Percentiles rank a stretch among this genome's conserved stretches.
Evolutionary conservation across 305 asterid species (phyloP).

Genomic region (Plantago coronopus): DNA sequence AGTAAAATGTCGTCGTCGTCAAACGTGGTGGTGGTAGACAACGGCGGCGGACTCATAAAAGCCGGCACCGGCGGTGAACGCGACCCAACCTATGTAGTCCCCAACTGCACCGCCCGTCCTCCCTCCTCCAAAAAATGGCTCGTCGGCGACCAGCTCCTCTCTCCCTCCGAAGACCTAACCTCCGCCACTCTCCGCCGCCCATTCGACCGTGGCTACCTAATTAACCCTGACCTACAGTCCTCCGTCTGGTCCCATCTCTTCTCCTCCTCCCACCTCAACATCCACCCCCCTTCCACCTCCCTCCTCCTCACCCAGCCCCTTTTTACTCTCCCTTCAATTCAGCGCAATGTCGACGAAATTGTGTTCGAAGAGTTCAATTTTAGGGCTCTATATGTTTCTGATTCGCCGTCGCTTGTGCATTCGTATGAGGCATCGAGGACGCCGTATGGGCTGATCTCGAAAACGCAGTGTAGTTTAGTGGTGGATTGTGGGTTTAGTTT

Average conservation of each 20-base stretch:
- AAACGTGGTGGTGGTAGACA: slow-evolving; percentile 79
- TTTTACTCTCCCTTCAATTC: slow-evolving; percentile 77
- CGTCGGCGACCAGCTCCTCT: slow-evolving; percentile 75
- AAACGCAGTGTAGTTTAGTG: slow-evolving; percentile 82
- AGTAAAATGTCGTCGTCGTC: slow-evolving; percentile 30
- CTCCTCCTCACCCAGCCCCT: slow-evolving; percentile 89
- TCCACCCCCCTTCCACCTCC: slow-evolving; percentile 58
- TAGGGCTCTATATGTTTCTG: slow-evolving; percentile 62
- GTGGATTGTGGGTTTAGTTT: slow-evolving; percentile 91
- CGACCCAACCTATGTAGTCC: slow-evolving; percentile 72
- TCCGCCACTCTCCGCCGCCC: slow-evolving; percentile 98
- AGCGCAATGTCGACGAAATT: slow-evolving; percentile 65
- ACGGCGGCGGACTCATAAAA: slow-evolving; percentile 85
- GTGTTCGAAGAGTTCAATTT: slow-evolving; percentile 85
- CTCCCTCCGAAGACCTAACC: slow-evolving; percentile 84
- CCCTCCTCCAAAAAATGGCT: slow-evolving; percentile 85
- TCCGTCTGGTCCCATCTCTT: slow-evolving; percentile 79
- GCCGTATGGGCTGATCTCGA: slow-evolving; percentile 67
- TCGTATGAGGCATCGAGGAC: slow-evolving; percentile 76
- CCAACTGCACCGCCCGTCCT: slow-evolving; percentile 87
- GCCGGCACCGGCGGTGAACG: slow-evolving; percentile 92
- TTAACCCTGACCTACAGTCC: slow-evolving; percentile 89
- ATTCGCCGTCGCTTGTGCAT: slow-evolving; percentile 79
- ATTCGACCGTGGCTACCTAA: slow-evolving; percentile 81
- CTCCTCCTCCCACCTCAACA: slow-evolving; percentile 51